Base-by-base conservation (phyloP, 371 early-diverging fungal genomes). In the Mortierella sp. region DNA sequence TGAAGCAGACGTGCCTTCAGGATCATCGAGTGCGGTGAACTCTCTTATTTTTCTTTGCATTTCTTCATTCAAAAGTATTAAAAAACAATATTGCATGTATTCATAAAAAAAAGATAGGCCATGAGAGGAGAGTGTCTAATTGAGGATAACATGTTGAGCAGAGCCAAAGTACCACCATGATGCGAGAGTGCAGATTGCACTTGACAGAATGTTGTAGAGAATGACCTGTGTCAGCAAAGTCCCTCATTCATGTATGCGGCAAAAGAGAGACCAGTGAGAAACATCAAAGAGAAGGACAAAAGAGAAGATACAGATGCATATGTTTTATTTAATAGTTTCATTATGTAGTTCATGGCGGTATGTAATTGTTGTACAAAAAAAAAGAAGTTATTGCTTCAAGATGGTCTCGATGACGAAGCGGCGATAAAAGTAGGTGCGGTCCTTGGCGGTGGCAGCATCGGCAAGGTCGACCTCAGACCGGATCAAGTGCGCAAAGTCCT, bases 401-500 rank as follows among this genome's bases (percentile, higher is more conserved):
- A 83, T 70, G 34, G 84, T 79, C 65, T 83, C 84, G 61, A 79
- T 78, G 63, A 83, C 84, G 41, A 83, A 83, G 31, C 84, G 79
- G 63, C 84, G 84, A 65, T 83, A 83, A 68, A 83, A 83, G 73
- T 83, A 83, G 3, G 84, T 83, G 37, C 84, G 79, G 31, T 83
- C 84, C 73, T 83, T 83, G 61, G 76, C 84, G 3, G 84, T 83
- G 6, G 84, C 78, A 26, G 66, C 67, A 48, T 83, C 84, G 4
- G 84, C 52, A 11, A 83, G 66, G 41, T 83, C 84, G 3, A 79
- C 71, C 64, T 83, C 84, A 1, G 84, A 83, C 2, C 61, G 79
- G 39, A 83, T 83, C 70, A 79, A 53, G 47, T 83, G 45, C 67
- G 69, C 76, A 16, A 83, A 31, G n/a, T 74, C 76, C 58, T 83